Evolutionary conservation across 495 filamentous ascomycete species (phyloP), one percentile per base, ranked within the genome.

Genomic region (Stereocaulon alpinum): DNA sequence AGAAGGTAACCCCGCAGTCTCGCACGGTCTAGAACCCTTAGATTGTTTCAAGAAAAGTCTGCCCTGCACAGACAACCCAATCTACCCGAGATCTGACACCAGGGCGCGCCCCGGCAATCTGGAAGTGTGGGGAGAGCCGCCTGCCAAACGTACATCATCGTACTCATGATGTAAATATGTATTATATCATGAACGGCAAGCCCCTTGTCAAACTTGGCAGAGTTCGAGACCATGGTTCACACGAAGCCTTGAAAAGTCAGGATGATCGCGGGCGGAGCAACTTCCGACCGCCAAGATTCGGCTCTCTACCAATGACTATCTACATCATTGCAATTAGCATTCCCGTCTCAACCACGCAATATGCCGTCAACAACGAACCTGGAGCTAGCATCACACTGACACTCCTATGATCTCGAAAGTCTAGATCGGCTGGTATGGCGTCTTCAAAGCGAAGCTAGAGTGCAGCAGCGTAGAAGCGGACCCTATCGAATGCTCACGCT

Each of bases 1-100:
- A 24, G 24, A 24, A 24, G 3, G 3, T 24, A 32, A 34, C 24
- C 6, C 24, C 17, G 24, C 4, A n/a, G 17, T 10, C 10, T 18
- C 27, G 6, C 10, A 52, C n/a, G 6, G 17, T 32, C 2, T n/a
- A 37, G 9, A 14, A 52, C 18, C 3, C n/a, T 12, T n/a, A n/a
- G n/a, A n/a, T n/a, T 37, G 17, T 34, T 54, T 54, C 32, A 32
- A n/a, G 20, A n/a, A 43, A 22, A 44, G 6, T 42, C 20, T 56
- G 20, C 3, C 17, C 29, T 44, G 20, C 14, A 1, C 17, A 53
- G 15, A 5, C 6, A 65, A 65, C 63, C 59, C 65, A 65, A 67
- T 65, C 65, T 67, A 67, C 57, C 65, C 65, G 63, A 67, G 54
- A 67, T 67, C 60, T 67, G 48, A 44, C 43, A 61, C 55, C 27